These are phyloP conservation scores for Moniliella sp. DNA, from an alignment of 1,284 basidiomycete genomes.

Conservation along the genomic window DNA sequence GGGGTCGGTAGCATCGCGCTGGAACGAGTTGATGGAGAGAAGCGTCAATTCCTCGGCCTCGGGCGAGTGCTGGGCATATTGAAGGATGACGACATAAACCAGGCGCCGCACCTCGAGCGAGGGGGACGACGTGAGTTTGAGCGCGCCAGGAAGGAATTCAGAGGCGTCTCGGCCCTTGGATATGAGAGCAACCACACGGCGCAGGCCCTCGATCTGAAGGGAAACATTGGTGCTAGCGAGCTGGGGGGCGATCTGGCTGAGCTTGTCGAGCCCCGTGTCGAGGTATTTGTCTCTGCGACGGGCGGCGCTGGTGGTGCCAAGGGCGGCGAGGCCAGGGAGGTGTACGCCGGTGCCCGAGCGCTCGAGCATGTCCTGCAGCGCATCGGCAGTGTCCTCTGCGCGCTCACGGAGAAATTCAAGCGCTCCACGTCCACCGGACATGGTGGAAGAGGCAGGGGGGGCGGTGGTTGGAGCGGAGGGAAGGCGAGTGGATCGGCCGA, in stretches of 20 bases:
- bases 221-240: slow-evolving; percentile 21
- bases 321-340: no score
- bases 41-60: slow-evolving; percentile 54
- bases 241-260: slow-evolving; percentile 11
- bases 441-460: no score
- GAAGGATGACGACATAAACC: slow-evolving; percentile 85
- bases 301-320: not conserved
- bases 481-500: no score
- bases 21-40: slow-evolving; percentile 93
- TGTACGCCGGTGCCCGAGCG: not conserved
- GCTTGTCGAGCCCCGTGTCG: slow-evolving; percentile 19
- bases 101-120: slow-evolving; percentile 77
- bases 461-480: no score
- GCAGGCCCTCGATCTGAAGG: slow-evolving; percentile 22
- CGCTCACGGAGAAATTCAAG: slow-evolving; percentile 1
- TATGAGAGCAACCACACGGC: slow-evolving; percentile 41
- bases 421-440: no score
- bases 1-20: slow-evolving; percentile 76
- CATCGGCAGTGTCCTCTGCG: slow-evolving; percentile 1
- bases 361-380: slow-evolving; percentile 1
- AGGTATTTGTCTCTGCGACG: slow-evolving; percentile 11
- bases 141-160: slow-evolving; percentile 41
- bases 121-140: slow-evolving; percentile 29
- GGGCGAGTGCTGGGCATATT: slow-evolving; percentile 52
- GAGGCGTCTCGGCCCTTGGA: slow-evolving; percentile 78